Percentiles rank a stretch among this genome's conserved stretches.
Evolutionary conservation across 1,284 basidiomycete species (phyloP).

Genomic region (Fistulinella cinereoalba): DNA sequence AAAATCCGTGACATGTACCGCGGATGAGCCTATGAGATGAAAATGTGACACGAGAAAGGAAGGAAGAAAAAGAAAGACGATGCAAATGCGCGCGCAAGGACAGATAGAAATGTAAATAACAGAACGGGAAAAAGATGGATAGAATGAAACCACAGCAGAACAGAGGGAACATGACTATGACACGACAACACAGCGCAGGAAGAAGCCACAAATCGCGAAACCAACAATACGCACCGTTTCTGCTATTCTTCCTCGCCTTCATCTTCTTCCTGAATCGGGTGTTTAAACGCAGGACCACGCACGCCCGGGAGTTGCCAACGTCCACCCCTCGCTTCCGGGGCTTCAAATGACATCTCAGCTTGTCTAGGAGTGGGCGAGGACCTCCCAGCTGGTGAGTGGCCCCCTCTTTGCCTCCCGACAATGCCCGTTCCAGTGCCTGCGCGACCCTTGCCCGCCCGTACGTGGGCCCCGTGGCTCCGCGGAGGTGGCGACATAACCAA

Average conservation of each 20-base stretch:
- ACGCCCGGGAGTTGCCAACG: conserved; percentile 63
- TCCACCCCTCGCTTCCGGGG: conserved; percentile 45
- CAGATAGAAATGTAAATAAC: not conserved
- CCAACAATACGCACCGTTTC: not conserved
- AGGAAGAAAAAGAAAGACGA: not conserved
- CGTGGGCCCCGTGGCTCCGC: conserved; percentile 26
- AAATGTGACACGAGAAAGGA: not conserved
- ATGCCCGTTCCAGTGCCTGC: conserved; percentile 18
- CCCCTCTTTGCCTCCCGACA: conserved; percentile 38
- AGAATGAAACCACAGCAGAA: conserved; percentile 5
- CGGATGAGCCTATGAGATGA: conserved; percentile 8
- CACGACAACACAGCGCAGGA: conserved; percentile 7
- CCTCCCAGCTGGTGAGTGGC: conserved; percentile 57
- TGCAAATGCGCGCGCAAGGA: not conserved
- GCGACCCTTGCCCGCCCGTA: conserved; percentile 28
- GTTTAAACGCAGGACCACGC: conserved; percentile 61
- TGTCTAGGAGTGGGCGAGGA: conserved; percentile 52
- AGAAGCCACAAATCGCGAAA: conserved; percentile 6
- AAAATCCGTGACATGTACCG: conserved; percentile 24
- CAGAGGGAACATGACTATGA: too few relatives aligned
- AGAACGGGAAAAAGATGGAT: conserved; percentile 2
- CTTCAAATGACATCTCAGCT: conserved; percentile 46
- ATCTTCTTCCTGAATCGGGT: conserved; percentile 74
- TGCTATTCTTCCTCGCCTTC: conserved; percentile 69
- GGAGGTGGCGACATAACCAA: conserved; percentile 42